phyloP scores from a whole-genome alignment of 352 stramenopile species.

The Pilasporangium apinafurcum region DNA sequence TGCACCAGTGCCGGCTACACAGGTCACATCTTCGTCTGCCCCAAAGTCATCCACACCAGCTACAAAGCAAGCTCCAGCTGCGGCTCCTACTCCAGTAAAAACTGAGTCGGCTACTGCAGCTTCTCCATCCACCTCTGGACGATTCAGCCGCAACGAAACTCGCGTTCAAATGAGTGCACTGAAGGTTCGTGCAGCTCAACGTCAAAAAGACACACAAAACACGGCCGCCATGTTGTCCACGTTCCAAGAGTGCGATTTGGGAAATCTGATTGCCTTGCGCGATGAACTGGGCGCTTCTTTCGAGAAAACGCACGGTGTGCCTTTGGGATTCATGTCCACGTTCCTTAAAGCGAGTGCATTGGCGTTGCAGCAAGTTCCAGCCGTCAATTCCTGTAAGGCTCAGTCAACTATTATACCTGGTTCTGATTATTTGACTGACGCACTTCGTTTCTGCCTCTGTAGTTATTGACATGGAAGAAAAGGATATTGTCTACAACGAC shows the following conservation, averaged over 20 bases:
- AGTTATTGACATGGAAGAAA: constrained; percentile 97
- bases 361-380: constrained; percentile 90
- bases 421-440: background rate
- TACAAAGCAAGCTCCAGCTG: constrained; percentile 14
- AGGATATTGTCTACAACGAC: constrained; percentile 99
- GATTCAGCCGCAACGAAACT: constrained; percentile 65
- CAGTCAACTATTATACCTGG: background rate
- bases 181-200: constrained; percentile 91
- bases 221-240: constrained; percentile 97
- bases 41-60: constrained; percentile 10
- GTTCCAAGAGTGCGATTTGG: constrained; percentile 98
- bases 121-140: constrained; percentile 4
- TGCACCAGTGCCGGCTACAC: constrained; percentile 8
- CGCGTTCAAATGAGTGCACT: constrained; percentile 95
- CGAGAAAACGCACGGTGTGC: constrained; percentile 95
- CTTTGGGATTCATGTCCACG: constrained; percentile 98
- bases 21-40: constrained; percentile 11
- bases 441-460: constrained; percentile 2
- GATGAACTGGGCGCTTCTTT: constrained; percentile 92
- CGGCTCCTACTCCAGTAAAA: constrained; percentile 15
- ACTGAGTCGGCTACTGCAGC: constrained; percentile 6
- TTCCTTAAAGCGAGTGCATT: constrained; percentile 96
- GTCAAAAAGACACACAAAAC: constrained; percentile 98
- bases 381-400: constrained; percentile 92
- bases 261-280: constrained; percentile 92